phyloP scores from a whole-genome alignment of 2,329 filamentous ascomycete species.

The Exserohilum rostratum region DNA sequence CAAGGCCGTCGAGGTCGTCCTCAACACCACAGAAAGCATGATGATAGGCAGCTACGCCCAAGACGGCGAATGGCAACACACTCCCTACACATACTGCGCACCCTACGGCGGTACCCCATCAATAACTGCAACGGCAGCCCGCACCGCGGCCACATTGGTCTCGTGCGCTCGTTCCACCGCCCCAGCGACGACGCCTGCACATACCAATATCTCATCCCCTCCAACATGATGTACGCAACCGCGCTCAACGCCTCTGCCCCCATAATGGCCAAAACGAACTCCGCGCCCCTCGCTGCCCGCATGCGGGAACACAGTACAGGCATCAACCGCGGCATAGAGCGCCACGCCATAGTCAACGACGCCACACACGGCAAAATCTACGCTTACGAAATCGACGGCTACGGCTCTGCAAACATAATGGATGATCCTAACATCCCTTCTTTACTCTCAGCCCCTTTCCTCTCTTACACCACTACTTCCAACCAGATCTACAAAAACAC shows the following conservation, averaged over 20 bases:
- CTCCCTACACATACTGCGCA: conserved; percentile 55
- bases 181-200: conserved; percentile 58
- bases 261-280: conserved; percentile 58
- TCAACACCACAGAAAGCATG: conserved; percentile 54
- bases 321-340: conserved; percentile 52
- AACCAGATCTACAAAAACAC: conserved; percentile 55
- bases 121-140: conserved; percentile 62
- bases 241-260: conserved; percentile 61
- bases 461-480: conserved; percentile 57
- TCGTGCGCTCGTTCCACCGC: conserved; percentile 57
- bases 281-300: conserved; percentile 55
- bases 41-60: conserved; percentile 55
- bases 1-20: conserved; percentile 50
- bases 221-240: conserved; percentile 73
- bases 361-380: conserved; percentile 49
- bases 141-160: conserved; percentile 54
- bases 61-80: conserved; percentile 51
- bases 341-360: conserved; percentile 48
- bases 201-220: conserved; percentile 57
- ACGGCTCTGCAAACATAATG: conserved; percentile 63
- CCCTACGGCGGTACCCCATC: conserved; percentile 53
- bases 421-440: conserved; percentile 75
- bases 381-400: conserved; percentile 58
- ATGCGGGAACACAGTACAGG: conserved; percentile 62
- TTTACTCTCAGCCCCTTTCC: conserved; percentile 67